A percentile compares a stretch with the other conserved stretches of the same genome.
phyloP scores from a whole-genome alignment of 768 basidiomycete genomes.

The Tulasnella sp. region DNA sequence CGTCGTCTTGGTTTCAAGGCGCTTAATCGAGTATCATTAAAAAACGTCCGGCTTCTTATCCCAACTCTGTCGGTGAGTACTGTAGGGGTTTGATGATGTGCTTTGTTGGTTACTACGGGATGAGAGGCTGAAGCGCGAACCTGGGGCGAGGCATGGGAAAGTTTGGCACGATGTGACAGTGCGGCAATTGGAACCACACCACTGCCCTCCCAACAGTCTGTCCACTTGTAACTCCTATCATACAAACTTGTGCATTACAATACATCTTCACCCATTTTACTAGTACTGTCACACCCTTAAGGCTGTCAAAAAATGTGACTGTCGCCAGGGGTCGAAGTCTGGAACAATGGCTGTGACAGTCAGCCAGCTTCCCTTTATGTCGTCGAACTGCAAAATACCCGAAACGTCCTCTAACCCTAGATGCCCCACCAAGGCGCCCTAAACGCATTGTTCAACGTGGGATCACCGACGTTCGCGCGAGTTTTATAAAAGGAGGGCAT shows the following conservation, averaged over 20 bases:
- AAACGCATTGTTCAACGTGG: conserved; percentile 2
- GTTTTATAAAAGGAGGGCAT: not conserved
- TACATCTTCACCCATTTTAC: not conserved
- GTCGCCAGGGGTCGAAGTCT: not conserved
- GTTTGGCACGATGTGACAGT: not conserved
- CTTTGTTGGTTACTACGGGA: not conserved
- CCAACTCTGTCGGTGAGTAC: not conserved
- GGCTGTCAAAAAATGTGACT: not conserved
- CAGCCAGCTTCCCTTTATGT: not conserved
- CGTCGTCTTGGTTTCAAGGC: not conserved
- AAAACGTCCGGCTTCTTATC: not conserved
- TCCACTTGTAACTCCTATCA: not conserved
- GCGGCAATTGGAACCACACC: not conserved
- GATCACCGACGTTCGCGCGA: not conserved
- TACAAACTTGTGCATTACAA: not conserved
- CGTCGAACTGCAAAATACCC: not conserved
- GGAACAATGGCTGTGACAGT: not conserved
- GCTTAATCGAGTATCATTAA: not conserved
- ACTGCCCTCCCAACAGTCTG: not conserved
- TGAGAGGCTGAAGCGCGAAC: not conserved
- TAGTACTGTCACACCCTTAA: not conserved
- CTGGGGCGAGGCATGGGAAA: not conserved
- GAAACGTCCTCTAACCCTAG: not conserved
- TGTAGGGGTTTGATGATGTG: not conserved
- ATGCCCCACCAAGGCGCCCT: not conserved